Evolutionary conservation across 768 basidiomycete genomes (phyloP), one percentile per base, ranked within the genome.

Genomic region (Astraeus odoratus): DNA sequence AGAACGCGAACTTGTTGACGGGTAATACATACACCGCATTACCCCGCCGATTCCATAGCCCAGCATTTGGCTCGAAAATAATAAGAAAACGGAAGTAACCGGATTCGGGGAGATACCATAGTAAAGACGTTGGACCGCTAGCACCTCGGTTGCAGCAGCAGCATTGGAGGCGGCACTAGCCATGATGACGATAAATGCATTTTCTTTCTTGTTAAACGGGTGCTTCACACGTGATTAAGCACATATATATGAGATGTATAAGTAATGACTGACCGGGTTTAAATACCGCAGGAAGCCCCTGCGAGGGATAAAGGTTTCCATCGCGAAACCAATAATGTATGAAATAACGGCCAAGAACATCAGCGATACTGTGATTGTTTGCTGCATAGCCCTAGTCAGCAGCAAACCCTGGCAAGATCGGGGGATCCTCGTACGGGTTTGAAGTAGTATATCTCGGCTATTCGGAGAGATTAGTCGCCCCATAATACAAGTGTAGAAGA

Each of bases 391-490:
- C 48, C 41, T 41, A 19, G 13, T 47, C 15, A 23, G 9, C n/a
- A n/a, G n/a, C n/a, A n/a, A n/a, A n/a, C n/a, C n/a, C n/a, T n/a
- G n/a, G n/a, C n/a, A n/a, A n/a, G n/a, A n/a, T n/a, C n/a, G n/a
- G n/a, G 12, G 26, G 8, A 39, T 18, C 16, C 34, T 18, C 63
- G 46, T 52, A 74, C 76, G 3, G 76, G 76, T 58, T 79, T 78
- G 59, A 78, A 80, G 54, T 79, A 80, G 56, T 77, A 78, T 23
- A 80, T 78, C 51, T 80, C 71, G 27, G 76, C 75, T 76, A 43
- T 35, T n/a, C n/a, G 2, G 12, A 34, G 12, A n/a, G 51, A 30
- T 18, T n/a, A 43, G 41, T 19, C 50, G 53, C 22, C 43, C 33
- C 36, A 43, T 16, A 18, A 46, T 36, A 15, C 24, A 43, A 30